Conservation (phyloP, 1,284 basidiomycete genomes). For the Ustilago sp. region DNA sequence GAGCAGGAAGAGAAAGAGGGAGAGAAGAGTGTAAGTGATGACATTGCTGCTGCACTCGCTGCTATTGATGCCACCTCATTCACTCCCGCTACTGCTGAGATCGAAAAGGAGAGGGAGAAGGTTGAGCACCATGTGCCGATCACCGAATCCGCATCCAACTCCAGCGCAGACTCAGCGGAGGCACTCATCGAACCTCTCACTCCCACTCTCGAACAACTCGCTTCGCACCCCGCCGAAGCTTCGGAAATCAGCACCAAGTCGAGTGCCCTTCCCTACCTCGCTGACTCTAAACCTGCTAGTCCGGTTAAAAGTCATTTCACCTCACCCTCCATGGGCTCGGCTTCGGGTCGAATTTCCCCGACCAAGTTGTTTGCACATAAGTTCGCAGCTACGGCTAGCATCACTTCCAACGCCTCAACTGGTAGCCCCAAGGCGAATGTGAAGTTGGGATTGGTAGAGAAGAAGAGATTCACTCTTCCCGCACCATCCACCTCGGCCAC, state of each 20-base stretch:
- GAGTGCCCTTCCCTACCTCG: neutral
- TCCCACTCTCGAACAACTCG: slow-evolving; percentile 14
- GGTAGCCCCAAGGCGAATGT: slow-evolving; percentile 14
- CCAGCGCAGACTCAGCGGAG: slow-evolving; percentile 19
- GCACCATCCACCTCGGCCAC: neutral
- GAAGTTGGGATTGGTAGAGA: slow-evolving; percentile 39
- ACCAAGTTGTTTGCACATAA: slow-evolving; percentile 44
- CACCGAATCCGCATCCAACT: slow-evolving; percentile 22
- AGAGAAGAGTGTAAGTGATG: slow-evolving; percentile 25
- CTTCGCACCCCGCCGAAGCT: neutral
- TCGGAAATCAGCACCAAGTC: neutral
- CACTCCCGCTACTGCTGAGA: neutral
- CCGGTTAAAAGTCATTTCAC: slow-evolving; percentile 17
- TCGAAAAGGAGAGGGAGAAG: neutral
- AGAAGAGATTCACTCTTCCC: slow-evolving; percentile 47
- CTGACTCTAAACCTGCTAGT: slow-evolving; percentile 2
- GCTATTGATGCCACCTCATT: slow-evolving; percentile 23
- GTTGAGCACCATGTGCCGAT: slow-evolving; percentile 19
- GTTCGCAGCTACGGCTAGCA: slow-evolving; percentile 21
- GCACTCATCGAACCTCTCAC: slow-evolving; percentile 24
- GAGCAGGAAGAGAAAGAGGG: slow-evolving; percentile 24
- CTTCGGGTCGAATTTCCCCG: slow-evolving; percentile 41
- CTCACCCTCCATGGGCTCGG: neutral
- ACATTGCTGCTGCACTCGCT: slow-evolving; percentile 31
- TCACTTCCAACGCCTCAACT: neutral